Evolutionary conservation across 495 filamentous ascomycete genomes (phyloP), one percentile per base, ranked within the genome.

Genomic region (Ramalina intermedia): DNA sequence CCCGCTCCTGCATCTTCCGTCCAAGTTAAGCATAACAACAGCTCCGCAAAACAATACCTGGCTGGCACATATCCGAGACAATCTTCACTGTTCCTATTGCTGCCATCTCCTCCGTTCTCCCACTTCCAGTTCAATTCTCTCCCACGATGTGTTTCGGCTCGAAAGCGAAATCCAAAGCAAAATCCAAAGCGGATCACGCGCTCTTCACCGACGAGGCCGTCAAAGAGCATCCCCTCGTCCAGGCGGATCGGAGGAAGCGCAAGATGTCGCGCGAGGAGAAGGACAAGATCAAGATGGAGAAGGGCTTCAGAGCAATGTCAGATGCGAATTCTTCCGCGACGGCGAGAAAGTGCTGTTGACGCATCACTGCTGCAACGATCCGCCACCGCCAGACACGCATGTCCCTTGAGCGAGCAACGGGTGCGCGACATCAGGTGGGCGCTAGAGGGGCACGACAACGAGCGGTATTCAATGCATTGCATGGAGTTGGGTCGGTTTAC

Each of bases 211-310:
- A 41, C 6, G 39, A 41, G 39, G 39, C 21, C 7, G 21, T 41
- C 14, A 41, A 41, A 23, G 9, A 17, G 11, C 39, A 41, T 41
- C 39, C 44, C 11, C 33, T 47, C 13, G 41, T 51, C 21, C 17
- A 13, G 40, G 49, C 49, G n/a, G 43, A 47, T 20, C 27, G 38
- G 24, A 46, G 33, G 37, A 51, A 44, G 35, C 20, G 49, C 8
- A 46, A 46, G 35, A 47, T 51, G 43, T 51, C 49, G 14, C 36
- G 20, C 9, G 49, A 51, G 33, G 49, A 51, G 14, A 51, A 47
- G 23, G 49, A 51, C 16, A 47, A 47, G 35, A 27, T 51, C n/a
- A 51, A 46, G 35, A 51, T 51, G 49, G 49, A 46, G 42, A 51
- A 39, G 16, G 42, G 35, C 12, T 46, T 46, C 41, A 18, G 26